Conservation (phyloP, 2,329 filamentous ascomycete genomes). For the Cladosporium halotolerans region DNA sequence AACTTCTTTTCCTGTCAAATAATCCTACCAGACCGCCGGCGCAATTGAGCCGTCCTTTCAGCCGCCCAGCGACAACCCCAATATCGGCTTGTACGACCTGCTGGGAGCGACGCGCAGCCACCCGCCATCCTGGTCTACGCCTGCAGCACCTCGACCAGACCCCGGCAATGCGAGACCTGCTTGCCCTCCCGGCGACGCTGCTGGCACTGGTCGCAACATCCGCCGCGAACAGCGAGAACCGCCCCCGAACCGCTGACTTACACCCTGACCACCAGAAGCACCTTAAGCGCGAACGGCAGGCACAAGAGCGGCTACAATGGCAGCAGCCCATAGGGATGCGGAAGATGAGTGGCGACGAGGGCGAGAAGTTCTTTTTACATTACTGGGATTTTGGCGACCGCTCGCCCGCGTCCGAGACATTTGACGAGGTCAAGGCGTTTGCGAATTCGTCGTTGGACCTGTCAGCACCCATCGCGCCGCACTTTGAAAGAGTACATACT, state of each 20-base stretch:
- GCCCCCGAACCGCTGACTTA: slow-evolving; percentile 41
- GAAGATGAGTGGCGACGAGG: slow-evolving; percentile 65
- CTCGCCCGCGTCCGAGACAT: background rate
- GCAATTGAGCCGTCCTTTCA: no score
- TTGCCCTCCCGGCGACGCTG: slow-evolving; percentile 24
- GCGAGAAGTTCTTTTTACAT: slow-evolving; percentile 67
- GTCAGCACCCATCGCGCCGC: slow-evolving; percentile 10
- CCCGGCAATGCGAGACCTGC: slow-evolving; percentile 19
- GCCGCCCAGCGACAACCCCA: background rate
- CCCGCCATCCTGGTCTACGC: slow-evolving; percentile 5
- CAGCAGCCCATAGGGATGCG: slow-evolving; percentile 56
- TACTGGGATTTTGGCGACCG: slow-evolving; percentile 49
- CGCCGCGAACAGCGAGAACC: slow-evolving; percentile 30
- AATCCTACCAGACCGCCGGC: no score
- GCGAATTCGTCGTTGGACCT: slow-evolving; percentile 5
- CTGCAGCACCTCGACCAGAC: background rate
- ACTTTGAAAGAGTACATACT: slow-evolving; percentile 1
- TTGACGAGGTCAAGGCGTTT: background rate
- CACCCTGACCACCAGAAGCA: slow-evolving; percentile 42
- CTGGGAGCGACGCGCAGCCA: slow-evolving; percentile 2
- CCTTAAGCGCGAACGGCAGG: slow-evolving; percentile 36
- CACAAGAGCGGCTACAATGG: slow-evolving; percentile 34
- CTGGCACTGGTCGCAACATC: slow-evolving; percentile 17
- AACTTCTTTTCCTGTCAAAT: slow-evolving; percentile 3
- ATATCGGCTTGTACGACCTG: slow-evolving; percentile 1